These are phyloP conservation scores for Ogataea neopini DNA, from an alignment of 805 yeast genomes.

Conservation along the genomic window DNA sequence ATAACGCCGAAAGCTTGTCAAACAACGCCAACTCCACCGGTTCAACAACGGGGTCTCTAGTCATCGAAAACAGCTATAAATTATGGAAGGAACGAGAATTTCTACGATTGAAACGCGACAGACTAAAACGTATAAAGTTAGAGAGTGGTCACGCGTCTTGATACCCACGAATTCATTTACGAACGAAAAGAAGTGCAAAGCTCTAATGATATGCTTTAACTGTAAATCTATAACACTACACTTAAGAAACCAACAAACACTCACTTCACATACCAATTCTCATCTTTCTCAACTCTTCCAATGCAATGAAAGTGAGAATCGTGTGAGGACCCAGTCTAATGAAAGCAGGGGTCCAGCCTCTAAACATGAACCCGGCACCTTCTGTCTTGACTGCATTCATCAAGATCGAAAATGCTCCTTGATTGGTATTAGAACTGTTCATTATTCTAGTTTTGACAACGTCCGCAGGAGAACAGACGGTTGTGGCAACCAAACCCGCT, in stretches of 20 bases:
- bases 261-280: conserved; percentile 20
- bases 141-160: too few relatives aligned
- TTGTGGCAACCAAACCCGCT: conserved; percentile 88
- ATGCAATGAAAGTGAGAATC: conserved; percentile 64
- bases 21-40: too few relatives aligned
- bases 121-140: neutral
- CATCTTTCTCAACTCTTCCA: conserved; percentile 58
- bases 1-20: too few relatives aligned
- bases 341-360: conserved; percentile 91
- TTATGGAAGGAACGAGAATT: conserved; percentile 9
- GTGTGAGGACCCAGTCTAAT: conserved; percentile 84
- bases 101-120: conserved; percentile 3
- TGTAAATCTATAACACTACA: too few relatives aligned
- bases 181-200: too few relatives aligned
- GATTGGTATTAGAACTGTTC: conserved; percentile 56
- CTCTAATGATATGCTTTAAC: too few relatives aligned
- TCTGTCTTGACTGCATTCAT: conserved; percentile 59
- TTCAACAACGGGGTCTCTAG: too few relatives aligned
- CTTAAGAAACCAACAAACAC: too few relatives aligned
- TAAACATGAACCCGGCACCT: conserved; percentile 78
- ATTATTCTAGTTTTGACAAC: conserved; percentile 86
- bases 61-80: too few relatives aligned
- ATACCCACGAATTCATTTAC: too few relatives aligned
- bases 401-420: conserved; percentile 53
- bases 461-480: conserved; percentile 91